Conservation (phyloP, 306 rosid species). For the Morella rubra region DNA sequence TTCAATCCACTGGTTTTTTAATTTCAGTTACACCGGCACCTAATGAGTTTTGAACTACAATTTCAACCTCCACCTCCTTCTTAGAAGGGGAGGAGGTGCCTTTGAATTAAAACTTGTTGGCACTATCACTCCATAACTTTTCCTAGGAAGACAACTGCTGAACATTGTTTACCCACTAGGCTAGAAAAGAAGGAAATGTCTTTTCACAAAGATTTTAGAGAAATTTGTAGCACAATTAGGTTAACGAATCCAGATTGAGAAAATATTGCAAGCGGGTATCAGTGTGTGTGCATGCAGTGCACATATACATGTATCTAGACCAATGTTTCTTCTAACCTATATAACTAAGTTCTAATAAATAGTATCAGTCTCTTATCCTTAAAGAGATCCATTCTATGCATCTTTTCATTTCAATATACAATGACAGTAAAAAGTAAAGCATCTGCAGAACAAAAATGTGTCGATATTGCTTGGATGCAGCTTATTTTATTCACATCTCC, state of each 20-base stretch:
- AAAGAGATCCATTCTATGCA: not conserved
- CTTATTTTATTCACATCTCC: not conserved
- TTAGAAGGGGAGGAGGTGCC: not conserved
- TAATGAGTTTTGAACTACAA: not conserved
- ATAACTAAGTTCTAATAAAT: no score
- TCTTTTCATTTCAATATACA: no score
- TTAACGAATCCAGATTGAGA: no score
- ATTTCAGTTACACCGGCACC: not conserved
- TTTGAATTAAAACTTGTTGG: not conserved
- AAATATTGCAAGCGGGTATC: no score
- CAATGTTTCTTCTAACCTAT: no score
- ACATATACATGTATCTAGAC: no score
- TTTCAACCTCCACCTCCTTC: not conserved
- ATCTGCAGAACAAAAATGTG: not conserved
- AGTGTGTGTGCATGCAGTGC: no score
- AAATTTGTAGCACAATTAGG: not conserved
- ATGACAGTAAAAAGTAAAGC: not conserved
- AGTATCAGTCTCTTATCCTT: no score
- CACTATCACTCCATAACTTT: not conserved
- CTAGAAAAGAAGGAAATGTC: not conserved
- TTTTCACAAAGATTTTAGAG: not conserved
- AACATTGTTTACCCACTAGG: not conserved
- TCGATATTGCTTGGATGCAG: not conserved
- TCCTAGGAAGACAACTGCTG: not conserved
- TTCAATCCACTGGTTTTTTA: no score